A percentile compares a stretch with the other conserved stretches of the same genome.
phyloP scores from a whole-genome alignment of 108 stramenopile genomes.

The Skeletonema potamos region DNA sequence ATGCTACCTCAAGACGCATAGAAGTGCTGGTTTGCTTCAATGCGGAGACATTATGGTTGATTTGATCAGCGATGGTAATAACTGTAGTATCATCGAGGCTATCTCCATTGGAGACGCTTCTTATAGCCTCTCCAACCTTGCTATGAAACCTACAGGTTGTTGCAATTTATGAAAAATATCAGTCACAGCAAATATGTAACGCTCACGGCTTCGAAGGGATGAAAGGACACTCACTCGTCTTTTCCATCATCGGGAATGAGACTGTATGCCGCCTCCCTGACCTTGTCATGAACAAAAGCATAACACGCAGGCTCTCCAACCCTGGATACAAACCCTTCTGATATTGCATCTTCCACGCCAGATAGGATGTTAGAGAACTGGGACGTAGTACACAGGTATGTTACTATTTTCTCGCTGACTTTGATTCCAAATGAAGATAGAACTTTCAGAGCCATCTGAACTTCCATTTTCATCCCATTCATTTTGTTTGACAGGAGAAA shows the following conservation, averaged over 20 bases:
- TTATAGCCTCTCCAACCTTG: background rate
- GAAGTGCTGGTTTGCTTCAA: constrained; percentile 2
- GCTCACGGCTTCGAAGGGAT: no score
- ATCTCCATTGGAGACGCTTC: background rate
- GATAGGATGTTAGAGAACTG: background rate
- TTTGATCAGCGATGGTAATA: constrained; percentile 18
- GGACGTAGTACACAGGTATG: background rate
- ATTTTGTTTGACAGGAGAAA: constrained; percentile 35
- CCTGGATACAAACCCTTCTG: constrained; percentile 18
- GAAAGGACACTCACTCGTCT: constrained; percentile 4
- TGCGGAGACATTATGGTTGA: constrained; percentile 1
- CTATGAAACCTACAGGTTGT: background rate
- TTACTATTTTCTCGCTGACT: background rate
- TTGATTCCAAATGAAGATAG: constrained; percentile 7
- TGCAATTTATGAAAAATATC: background rate
- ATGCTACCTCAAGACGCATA: constrained; percentile 8
- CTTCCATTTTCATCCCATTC: constrained; percentile 6
- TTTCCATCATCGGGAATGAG: constrained; percentile 41
- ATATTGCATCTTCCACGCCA: constrained; percentile 1
- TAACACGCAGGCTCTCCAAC: constrained; percentile 5
- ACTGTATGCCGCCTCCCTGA: constrained; percentile 57
- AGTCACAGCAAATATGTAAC: background rate
- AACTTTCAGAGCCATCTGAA: constrained; percentile 16
- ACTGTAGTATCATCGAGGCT: background rate
- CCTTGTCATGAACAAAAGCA: constrained; percentile 49